Base-by-base conservation (phyloP, 2,329 filamentous ascomycete genomes). In the Fusarium hainanense region DNA sequence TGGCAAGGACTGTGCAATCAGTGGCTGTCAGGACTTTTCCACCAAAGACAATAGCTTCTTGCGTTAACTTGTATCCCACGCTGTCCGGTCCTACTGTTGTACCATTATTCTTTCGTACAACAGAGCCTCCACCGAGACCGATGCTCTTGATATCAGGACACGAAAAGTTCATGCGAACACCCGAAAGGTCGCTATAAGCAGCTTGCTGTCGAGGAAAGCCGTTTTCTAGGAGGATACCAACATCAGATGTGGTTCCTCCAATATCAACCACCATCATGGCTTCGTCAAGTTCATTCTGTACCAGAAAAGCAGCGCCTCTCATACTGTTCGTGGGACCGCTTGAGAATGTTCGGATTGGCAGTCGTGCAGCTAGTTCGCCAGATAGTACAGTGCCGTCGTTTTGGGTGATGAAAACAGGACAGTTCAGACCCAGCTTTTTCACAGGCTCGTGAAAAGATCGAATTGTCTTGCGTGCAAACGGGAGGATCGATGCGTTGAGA, bases 181-280 rank as follows among this genome's bases (percentile, higher is more conserved):
- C 89, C 0, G 86, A 86, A 4, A 91, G 79, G 32, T 89, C 85
- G 34, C 86, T 89, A 66, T 88, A 90, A 0, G 88, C 87, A 7
- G 88, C 86, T 51, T 87, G 85, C 74, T 90, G 87, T 32, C 88
- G 82, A 1, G 89, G 90, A 51, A 91, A 89, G 0, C 89, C 89
- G 50, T 86, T 90, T 0, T 85, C 82, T 9, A 89, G 82, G 6
- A 92, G 76, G 1, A 90, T 77, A 0, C 89, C 88, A 13, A 90
- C 87, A 68, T 91, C 89, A 0, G 88, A 87, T 0, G 89, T 91
- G 0, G 89, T 92, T 4, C 89, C 89, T 1, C 89, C 89, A 55
- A 92, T 87, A 71, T 92, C 89, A 3, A 91, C 85, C 0, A 91
- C 89, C 80, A 91, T 87, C 69, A 84, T 78, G 1, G 80, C 77